Percentiles rank a stretch among this genome's conserved stretches.
phyloP scores from a whole-genome alignment of 176 grass and related monocot species.

The Luzula sylvatica region DNA sequence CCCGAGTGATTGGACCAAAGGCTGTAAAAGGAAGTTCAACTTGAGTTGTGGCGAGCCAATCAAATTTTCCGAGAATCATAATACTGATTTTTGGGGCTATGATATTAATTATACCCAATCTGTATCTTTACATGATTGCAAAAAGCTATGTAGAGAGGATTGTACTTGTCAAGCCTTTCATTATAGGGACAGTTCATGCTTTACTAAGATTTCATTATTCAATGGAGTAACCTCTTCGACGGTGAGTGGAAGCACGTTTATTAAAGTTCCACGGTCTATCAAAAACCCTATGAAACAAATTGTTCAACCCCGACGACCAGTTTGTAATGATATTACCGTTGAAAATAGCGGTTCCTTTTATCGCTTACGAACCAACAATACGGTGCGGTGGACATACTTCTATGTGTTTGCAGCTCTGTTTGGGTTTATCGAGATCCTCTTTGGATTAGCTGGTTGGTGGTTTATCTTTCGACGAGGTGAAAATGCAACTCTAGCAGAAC shows the following conservation, averaged over 20 bases:
- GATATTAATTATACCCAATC: conserved; percentile 26
- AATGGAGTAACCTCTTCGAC: conserved; percentile 49
- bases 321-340: conserved; percentile 26
- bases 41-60: conserved; percentile 17
- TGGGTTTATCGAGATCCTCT: conserved; percentile 12
- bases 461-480: conserved; percentile 18
- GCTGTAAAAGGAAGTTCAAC: conserved; percentile 46
- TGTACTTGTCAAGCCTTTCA: conserved; percentile 45
- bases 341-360: not conserved
- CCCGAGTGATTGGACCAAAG: conserved; percentile 37
- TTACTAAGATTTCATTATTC: conserved; percentile 45
- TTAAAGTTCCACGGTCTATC: conserved; percentile 45
- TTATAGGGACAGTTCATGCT: conserved; percentile 46
- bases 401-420: conserved; percentile 29
- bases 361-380: conserved; percentile 28
- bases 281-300: conserved; percentile 12
- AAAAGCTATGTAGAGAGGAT: conserved; percentile 26
- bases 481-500: conserved; percentile 24
- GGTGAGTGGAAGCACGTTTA: conserved; percentile 39
- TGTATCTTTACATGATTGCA: conserved; percentile 41
- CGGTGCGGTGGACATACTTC: conserved; percentile 49
- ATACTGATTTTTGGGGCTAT: conserved; percentile 60
- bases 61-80: conserved; percentile 30
- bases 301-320: conserved; percentile 19
- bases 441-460: conserved; percentile 26